phyloP scores from a whole-genome alignment of 2,329 filamentous ascomycete genomes.

The Colletotrichum orbiculare region DNA sequence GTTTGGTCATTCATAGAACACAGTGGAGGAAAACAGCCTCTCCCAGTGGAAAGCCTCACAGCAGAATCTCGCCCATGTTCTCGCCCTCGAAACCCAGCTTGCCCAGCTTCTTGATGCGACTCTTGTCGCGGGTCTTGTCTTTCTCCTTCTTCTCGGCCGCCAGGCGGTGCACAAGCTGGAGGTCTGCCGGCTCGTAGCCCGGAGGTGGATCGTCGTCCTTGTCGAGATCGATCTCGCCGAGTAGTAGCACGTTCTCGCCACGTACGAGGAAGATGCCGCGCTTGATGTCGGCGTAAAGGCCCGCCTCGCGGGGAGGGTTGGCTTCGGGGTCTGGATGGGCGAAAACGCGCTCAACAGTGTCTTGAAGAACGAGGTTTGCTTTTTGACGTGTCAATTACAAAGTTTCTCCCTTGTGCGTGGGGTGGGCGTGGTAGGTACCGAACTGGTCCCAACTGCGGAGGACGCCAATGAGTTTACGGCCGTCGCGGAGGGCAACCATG shows the following conservation, averaged over 20 bases:
- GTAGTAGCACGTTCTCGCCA: constrained; percentile 94
- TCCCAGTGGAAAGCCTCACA: constrained; percentile 55
- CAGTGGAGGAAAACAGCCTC: constrained; percentile 5
- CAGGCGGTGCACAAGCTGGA: constrained; percentile 76
- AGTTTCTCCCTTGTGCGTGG: not conserved
- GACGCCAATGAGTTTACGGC: constrained; percentile 92
- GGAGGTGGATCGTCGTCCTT: constrained; percentile 88
- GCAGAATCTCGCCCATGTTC: constrained; percentile 78
- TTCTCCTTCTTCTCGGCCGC: constrained; percentile 77
- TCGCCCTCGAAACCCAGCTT: constrained; percentile 90
- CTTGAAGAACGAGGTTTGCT: constrained; percentile 96
- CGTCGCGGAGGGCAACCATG: constrained; percentile 89
- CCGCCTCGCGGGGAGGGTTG: constrained; percentile 47
- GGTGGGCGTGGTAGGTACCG: constrained; percentile 66
- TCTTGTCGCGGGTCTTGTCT: constrained; percentile 80
- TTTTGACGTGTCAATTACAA: constrained; percentile 24
- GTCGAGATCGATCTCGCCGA: constrained; percentile 97
- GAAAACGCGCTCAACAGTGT: constrained; percentile 90
- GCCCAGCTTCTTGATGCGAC: constrained; percentile 75
- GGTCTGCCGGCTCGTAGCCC: constrained; percentile 73
- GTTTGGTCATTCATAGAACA: constrained; percentile 28
- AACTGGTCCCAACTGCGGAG: constrained; percentile 98
- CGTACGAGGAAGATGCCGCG: constrained; percentile 91
- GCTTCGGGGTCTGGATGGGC: constrained; percentile 54
- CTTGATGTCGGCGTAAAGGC: constrained; percentile 84